Evolutionary conservation across 805 yeast genomes (phyloP).

Genomic region (Saccharomycopsis oosterbeekiorum): DNA sequence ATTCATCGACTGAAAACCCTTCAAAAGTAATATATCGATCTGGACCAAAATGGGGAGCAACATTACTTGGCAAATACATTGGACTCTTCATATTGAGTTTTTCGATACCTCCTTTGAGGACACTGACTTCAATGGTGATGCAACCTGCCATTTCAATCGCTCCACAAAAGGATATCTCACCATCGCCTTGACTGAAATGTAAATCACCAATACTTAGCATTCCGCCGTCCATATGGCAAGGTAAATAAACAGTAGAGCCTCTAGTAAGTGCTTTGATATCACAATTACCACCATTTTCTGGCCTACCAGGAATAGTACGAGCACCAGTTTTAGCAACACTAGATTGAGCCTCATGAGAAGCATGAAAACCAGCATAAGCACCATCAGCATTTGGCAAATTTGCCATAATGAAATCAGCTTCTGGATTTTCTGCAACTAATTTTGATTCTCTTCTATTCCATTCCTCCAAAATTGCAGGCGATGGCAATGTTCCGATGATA

Average conservation of each 20-base stretch:
- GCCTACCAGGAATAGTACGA: slow-evolving; percentile 43
- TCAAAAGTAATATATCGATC: slow-evolving; percentile 41
- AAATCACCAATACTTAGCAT: slow-evolving; percentile 39
- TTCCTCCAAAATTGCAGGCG: slow-evolving; percentile 31
- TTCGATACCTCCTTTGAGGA: slow-evolving; percentile 35
- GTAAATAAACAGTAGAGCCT: slow-evolving; percentile 40
- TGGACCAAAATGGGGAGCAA: slow-evolving; percentile 39
- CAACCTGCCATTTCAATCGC: slow-evolving; percentile 45
- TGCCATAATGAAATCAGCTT: slow-evolving; percentile 31
- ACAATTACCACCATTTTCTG: slow-evolving; percentile 46
- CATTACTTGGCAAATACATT: slow-evolving; percentile 39
- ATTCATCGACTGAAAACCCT: slow-evolving; percentile 43
- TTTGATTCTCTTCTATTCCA: slow-evolving; percentile 37
- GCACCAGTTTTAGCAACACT: slow-evolving; percentile 36
- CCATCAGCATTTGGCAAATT: slow-evolving; percentile 30
- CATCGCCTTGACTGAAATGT: slow-evolving; percentile 46
- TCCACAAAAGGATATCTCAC: slow-evolving; percentile 45
- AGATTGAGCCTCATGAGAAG: slow-evolving; percentile 24
- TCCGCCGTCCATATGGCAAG: slow-evolving; percentile 39
- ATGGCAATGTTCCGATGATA: slow-evolving; percentile 42
- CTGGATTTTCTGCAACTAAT: slow-evolving; percentile 28
- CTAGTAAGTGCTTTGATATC: slow-evolving; percentile 41
- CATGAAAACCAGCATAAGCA: slow-evolving; percentile 34
- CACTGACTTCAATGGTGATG: slow-evolving; percentile 32
- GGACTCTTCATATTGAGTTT: slow-evolving; percentile 35